Evolutionary conservation across 1,139 yeast genomes (phyloP), one percentile per base, ranked within the genome.

Genomic region (Groenewaldozyma sp.): DNA sequence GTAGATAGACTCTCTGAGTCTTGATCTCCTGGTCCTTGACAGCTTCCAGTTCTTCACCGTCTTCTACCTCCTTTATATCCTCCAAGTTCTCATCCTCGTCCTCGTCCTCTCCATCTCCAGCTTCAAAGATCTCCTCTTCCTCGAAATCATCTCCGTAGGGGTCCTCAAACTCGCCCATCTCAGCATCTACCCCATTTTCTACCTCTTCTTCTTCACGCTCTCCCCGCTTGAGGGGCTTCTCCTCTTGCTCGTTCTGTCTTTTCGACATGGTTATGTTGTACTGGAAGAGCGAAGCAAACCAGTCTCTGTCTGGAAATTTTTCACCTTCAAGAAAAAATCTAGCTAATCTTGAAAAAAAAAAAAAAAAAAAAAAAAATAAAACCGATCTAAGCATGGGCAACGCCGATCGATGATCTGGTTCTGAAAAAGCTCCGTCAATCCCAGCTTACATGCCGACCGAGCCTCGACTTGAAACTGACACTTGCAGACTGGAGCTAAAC

Each of bases 61-160:
- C 71, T 28, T 65, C 74, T 31, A 55, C 60, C 10, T 59, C 51
- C 43, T 56, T 56, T 34, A 58, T 48, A 10, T 52, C 53, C n/a
- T 39, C 43, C 16, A 37, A 53, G 31, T 58, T 65, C 36, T 58
- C 70, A 35, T 58, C 65, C 3, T 62, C 73, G 34, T 67, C 73
- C 36, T 67, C 73, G 24, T 65, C 75, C 17, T 74, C 82, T 38
- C 84, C 59, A 39, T 56, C 68, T 7, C 64, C 68, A 26, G 66
- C 66, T 47, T 64, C 68, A 37, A 62, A 62, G 34, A 63, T 53
- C 43, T 63, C 66, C 34, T 81, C 59, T 43, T 84, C 95, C 52
- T 91, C 97, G 53, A 79, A 84, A 48, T 91, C 96, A 60, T 88
- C 98, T 40, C 95, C 95, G 53, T 84, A 86, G 27, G 94, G 87